These are phyloP conservation scores for Hyphochytrium catenoides DNA, from an alignment of 352 stramenopile genomes.

Conservation along the genomic window DNA sequence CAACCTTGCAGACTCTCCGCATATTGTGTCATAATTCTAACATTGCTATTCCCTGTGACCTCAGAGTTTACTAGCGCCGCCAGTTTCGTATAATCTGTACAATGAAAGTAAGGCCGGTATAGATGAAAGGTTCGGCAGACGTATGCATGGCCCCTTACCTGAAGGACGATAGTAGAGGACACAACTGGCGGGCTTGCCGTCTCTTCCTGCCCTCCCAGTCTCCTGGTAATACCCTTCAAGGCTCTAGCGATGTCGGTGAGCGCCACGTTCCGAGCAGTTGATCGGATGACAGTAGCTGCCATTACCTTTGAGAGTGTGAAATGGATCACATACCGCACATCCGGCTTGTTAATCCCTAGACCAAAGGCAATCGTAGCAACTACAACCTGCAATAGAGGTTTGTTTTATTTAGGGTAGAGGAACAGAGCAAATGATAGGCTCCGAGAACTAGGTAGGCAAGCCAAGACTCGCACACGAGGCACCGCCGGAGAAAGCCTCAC, in stretches of 20 bases:
- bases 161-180: constrained; percentile 56
- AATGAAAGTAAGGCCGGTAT: constrained; percentile 61
- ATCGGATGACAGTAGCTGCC: background rate
- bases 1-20: constrained; percentile 9
- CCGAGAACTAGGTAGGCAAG: no score
- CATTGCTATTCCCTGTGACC: no score
- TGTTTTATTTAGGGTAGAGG: no score
- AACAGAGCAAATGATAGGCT: no score
- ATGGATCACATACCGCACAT: constrained; percentile 73
- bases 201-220: constrained; percentile 76
- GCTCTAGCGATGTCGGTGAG: constrained; percentile 14
- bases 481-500: no score
- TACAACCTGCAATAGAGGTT: constrained; percentile 56
- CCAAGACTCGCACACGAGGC: no score
- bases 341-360: constrained; percentile 77
- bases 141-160: constrained; percentile 30
- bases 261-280: background rate
- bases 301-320: constrained; percentile 37
- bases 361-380: constrained; percentile 81
- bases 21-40: no score
- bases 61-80: constrained; percentile 1
- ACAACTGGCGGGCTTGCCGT: constrained; percentile 64
- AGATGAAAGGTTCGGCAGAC: constrained; percentile 47
- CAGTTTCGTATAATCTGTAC: constrained; percentile 23
- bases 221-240: constrained; percentile 96